Evolutionary conservation across 306 rosid genomes (phyloP).

Genomic region (Castanea crenata): DNA sequence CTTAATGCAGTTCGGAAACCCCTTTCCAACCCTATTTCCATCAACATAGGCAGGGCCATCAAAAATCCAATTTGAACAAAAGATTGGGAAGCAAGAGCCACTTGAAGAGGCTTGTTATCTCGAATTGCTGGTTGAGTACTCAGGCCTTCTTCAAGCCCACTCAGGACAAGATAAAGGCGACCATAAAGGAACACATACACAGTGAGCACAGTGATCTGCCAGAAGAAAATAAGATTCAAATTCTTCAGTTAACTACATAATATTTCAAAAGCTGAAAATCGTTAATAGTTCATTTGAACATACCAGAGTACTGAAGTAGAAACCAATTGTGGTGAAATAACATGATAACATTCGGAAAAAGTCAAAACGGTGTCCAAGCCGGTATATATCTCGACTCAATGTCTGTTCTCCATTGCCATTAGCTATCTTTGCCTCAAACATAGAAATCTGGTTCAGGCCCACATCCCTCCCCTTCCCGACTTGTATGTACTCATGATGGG

Average conservation of each 20-base stretch:
- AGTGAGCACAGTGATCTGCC: slow-evolving; percentile 93
- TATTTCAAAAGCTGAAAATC: not conserved
- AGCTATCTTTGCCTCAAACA: slow-evolving; percentile 97
- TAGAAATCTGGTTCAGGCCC: slow-evolving; percentile 98
- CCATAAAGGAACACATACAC: slow-evolving; percentile 94
- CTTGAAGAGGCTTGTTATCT: slow-evolving; percentile 97
- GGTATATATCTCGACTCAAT: slow-evolving; percentile 88
- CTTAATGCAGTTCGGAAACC: slow-evolving; percentile 97
- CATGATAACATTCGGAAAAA: slow-evolving; percentile 93
- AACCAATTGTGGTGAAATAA: slow-evolving; percentile 93
- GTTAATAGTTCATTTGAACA: not conserved
- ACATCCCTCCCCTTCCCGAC: slow-evolving; percentile 99
- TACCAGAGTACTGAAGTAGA: slow-evolving; percentile 96
- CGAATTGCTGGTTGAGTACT: slow-evolving; percentile 70
- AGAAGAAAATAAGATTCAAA: slow-evolving; percentile 21
- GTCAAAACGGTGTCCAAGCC: slow-evolving; percentile 98
- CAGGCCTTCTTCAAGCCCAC: slow-evolving; percentile 95
- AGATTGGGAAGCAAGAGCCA: slow-evolving; percentile 95
- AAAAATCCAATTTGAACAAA: slow-evolving; percentile 95
- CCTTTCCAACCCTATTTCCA: slow-evolving; percentile 97
- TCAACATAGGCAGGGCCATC: slow-evolving; percentile 96
- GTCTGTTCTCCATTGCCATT: slow-evolving; percentile 99
- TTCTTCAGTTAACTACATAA: slow-evolving; percentile 5
- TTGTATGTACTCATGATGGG: slow-evolving; percentile 98
- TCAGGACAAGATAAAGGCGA: slow-evolving; percentile 93